Evolutionary conservation across 148 eudicot genomes (phyloP), one percentile per base, ranked within the genome.

Genomic region (Camellia sinensis): DNA sequence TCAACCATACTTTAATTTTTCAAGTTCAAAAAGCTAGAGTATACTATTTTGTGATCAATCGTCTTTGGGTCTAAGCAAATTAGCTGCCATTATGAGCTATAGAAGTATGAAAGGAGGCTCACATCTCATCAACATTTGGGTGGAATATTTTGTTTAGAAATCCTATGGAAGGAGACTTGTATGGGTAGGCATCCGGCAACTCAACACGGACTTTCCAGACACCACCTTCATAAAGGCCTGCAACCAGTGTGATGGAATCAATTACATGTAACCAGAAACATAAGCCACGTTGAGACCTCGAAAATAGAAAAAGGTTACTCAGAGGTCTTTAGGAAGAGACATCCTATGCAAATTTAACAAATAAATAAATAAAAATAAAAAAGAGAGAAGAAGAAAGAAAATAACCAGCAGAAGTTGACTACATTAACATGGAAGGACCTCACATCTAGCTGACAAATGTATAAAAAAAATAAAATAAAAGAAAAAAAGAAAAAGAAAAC

Each of bases 111-210:
- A 70, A 78, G 68, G 43, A 8, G 73, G 77, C 95, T 91, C 84
- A 91, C 97, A 91, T 78, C 83, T 93, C 97, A 79, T 93, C 97
- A 75, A 93, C 97, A 88, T 93, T 93, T 60, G 97, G 97, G 85
- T 93, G 97, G 85, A 74, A 93, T 53, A 93, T 93, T 80, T 91
- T 93, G 86, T 91, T 93, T 56, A 90, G 73, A 69, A 93, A 93
- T 48, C 95, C 95, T 67, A 93, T 87, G 41, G 97, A 93, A 57
- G 97, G 97, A 85, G 97, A 91, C 87, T 93, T 93, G 78, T 93
- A 93, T 21, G 97, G 97, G 88, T 93, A 93, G 57, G 92, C 93
- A 85, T 93, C 97, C 4, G 93, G 97, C 37, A 93, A 90, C 82
- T 93, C 92, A 43, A 93, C 97, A 40, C 91, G 92, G 48, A 93